Percentiles rank a stretch among this genome's conserved stretches.
These are phyloP conservation scores for Rossbeevera mucosa DNA, from an alignment of 768 basidiomycete genomes.

Conservation along the genomic window DNA sequence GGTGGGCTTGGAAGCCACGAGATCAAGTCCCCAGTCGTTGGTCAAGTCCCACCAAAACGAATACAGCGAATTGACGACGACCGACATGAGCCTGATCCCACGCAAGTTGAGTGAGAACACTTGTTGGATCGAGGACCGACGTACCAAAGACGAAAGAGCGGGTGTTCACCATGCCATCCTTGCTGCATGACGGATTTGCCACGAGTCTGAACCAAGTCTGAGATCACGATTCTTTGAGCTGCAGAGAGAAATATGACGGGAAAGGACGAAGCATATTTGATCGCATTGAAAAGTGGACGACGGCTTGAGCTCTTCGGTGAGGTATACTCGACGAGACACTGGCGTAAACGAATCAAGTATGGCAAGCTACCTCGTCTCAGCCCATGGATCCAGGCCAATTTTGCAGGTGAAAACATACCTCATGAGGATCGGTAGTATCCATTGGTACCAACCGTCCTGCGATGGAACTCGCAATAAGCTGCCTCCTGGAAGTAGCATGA, in stretches of 20 bases:
- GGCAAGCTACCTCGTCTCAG: slow-evolving; percentile 53
- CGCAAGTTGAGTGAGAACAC: neutral
- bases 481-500: slow-evolving; percentile 83
- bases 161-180: slow-evolving; percentile 72
- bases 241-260: slow-evolving; percentile 95
- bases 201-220: slow-evolving; percentile 50
- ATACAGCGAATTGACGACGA: slow-evolving; percentile 84
- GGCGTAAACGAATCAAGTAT: slow-evolving; percentile 88
- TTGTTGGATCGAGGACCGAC: slow-evolving; percentile 16
- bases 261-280: slow-evolving; percentile 96
- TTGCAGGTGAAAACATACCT: slow-evolving; percentile 48
- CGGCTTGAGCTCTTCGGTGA: slow-evolving; percentile 57
- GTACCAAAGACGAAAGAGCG: slow-evolving; percentile 82
- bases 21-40: slow-evolving; percentile 92
- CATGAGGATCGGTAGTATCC: slow-evolving; percentile 81
- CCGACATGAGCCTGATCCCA: slow-evolving; percentile 68
- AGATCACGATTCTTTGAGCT: slow-evolving; percentile 69
- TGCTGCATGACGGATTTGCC: slow-evolving; percentile 40
- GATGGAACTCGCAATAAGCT: slow-evolving; percentile 63
- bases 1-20: slow-evolving; percentile 46
- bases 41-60: slow-evolving; percentile 99
- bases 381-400: neutral
- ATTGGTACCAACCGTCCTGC: slow-evolving; percentile 60
- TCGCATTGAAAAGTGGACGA: slow-evolving; percentile 81
- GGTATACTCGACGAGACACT: slow-evolving; percentile 83